Evolutionary conservation across 768 basidiomycete genomes (phyloP), one percentile per base, ranked within the genome.

Genomic region (Dendrothele bispora): DNA sequence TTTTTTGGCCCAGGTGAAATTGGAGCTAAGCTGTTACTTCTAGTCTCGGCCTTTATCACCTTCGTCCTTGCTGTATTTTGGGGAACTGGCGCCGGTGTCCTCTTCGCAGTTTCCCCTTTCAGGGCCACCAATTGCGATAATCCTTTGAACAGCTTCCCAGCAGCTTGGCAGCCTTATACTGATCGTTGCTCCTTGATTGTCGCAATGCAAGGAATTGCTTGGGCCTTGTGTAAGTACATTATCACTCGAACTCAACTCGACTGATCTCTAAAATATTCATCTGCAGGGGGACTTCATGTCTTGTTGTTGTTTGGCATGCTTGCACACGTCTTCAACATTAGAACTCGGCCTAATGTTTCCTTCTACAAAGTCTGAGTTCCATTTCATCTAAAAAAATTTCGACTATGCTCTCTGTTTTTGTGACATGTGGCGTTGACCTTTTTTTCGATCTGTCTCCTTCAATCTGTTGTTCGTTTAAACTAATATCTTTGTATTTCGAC

Each of bases 11-110:
- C n/a, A 18, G 18, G 35, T 43, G 42, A 2, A 26, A 6, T n/a
- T 7, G 7, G 14, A 11, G 18, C 36, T 46, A 18, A 46, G 18
- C 22, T 5, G 14, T 43, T 18, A 39, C 12, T 8, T 46, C 14
- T 42, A 68, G 66, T 61, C n/a, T 49, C 60, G 21, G 45, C 57
- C 15, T 54, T 68, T 48, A 42, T 55, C 25, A 58, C 57, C 15
- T 57, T 68, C 32, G 47, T 62, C 25, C 48, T 59, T n/a, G 59
- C 66, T 10, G 54, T 68, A 14, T 68, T 68, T 51, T 68, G 66
- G 45, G 65, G 62, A 11, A 60, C 57, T 17, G 63, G 64, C n/a
- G 66, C 59, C 24, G 66, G 66, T 36, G 52, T 68, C 6, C 53
- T 68, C 35, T 58, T 60, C 22, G 48, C 50, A 21, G 54, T 54